A percentile compares a stretch with the other conserved stretches of the same genome.
Conservation (phyloP, 352 stramenopile species). For the Pythium folliculosum region DNA sequence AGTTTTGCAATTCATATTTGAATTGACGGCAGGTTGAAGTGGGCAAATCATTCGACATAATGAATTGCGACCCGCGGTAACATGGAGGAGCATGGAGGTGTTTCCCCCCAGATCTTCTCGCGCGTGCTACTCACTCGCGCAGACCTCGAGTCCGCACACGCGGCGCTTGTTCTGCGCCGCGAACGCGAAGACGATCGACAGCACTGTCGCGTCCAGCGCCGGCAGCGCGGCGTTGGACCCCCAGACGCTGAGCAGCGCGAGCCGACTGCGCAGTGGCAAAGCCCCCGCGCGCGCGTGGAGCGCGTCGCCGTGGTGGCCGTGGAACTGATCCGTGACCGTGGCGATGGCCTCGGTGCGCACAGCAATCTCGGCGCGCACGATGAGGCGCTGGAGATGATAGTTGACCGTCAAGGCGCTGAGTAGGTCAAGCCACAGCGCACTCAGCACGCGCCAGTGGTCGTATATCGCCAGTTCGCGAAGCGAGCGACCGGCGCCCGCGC, state of each 20-base stretch:
- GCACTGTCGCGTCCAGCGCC: conserved; percentile 3
- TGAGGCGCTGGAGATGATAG: background rate
- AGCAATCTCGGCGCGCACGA: background rate
- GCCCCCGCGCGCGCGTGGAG: background rate
- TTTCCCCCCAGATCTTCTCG: too few relatives aligned
- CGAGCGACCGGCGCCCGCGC: background rate
- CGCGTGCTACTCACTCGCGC: too few relatives aligned
- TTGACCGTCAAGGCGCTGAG: background rate
- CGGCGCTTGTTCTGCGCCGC: conserved; percentile 1
- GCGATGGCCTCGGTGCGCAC: background rate
- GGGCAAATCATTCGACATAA: too few relatives aligned
- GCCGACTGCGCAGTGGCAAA: background rate
- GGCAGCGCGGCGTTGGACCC: background rate
- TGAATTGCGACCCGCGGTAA: too few relatives aligned
- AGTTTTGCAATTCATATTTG: too few relatives aligned
- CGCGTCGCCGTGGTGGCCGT: background rate
- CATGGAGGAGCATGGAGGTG: too few relatives aligned
- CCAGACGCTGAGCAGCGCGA: conserved; percentile 9
- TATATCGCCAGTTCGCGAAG: background rate
- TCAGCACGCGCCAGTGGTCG: background rate
- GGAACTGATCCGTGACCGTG: background rate
- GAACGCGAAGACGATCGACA: conserved; percentile 8
- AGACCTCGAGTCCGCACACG: background rate
- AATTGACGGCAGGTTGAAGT: too few relatives aligned
- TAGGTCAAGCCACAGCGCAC: background rate